Conservation (phyloP, 2,329 filamentous ascomycete genomes). For the Paraphaeosphaeria sporulosa region DNA sequence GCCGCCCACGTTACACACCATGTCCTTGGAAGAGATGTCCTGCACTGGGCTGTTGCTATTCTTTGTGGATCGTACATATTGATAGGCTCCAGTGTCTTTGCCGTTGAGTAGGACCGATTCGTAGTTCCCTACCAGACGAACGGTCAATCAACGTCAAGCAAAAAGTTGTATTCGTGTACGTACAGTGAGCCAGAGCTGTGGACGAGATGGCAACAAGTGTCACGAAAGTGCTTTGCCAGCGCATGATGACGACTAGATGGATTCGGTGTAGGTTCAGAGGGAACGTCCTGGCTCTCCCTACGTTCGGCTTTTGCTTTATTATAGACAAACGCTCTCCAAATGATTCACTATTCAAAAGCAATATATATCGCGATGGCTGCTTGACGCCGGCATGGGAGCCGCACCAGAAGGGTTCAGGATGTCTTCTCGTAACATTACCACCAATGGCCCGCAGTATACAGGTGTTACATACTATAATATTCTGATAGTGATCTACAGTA, state of each 20-base stretch:
- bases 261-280: neutral
- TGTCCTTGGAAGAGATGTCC: constrained; percentile 20
- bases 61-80: constrained; percentile 14
- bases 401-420: too few species aligned
- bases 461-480: too few species aligned
- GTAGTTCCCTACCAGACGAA: neutral
- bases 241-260: neutral
- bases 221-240: neutral
- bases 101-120: constrained; percentile 9
- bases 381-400: too few species aligned
- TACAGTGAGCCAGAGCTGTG: neutral
- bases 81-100: constrained; percentile 6
- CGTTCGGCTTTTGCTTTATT: too few species aligned
- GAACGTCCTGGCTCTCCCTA: neutral
- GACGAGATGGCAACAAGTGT: neutral
- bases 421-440: too few species aligned
- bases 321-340: too few species aligned
- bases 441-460: too few species aligned
- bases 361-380: too few species aligned
- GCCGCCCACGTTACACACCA: constrained; percentile 27
- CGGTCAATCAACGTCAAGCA: neutral
- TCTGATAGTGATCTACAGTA: too few species aligned
- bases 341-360: too few species aligned
- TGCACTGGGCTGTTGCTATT: constrained; percentile 24
- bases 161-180: neutral